Conservation (phyloP, 352 stramenopile species). For the Globisporangium yorkense region DNA sequence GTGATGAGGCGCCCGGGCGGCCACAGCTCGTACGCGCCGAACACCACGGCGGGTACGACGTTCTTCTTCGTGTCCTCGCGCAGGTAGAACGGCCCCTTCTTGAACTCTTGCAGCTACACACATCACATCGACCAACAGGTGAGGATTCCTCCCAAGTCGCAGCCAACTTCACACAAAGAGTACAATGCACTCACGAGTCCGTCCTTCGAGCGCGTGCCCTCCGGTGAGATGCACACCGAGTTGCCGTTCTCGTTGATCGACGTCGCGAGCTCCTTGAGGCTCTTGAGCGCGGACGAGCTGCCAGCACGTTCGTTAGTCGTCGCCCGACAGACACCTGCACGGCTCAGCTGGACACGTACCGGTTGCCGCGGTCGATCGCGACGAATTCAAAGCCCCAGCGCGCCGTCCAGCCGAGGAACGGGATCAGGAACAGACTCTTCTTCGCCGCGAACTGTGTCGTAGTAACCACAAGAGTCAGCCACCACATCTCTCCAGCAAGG, state of each 20-base stretch:
- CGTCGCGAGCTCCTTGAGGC: constrained; percentile 57
- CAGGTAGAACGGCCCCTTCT: constrained; percentile 85
- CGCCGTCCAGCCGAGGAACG: constrained; percentile 65
- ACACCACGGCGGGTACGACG: constrained; percentile 68
- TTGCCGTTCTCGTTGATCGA: constrained; percentile 68
- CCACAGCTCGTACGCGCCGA: constrained; percentile 81
- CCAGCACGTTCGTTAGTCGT: neutral
- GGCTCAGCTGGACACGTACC: constrained; percentile 17
- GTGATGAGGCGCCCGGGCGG: constrained; percentile 66
- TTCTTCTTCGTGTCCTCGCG: constrained; percentile 81
- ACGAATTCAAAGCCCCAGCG: constrained; percentile 79
- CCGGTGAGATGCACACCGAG: constrained; percentile 78
- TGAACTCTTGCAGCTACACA: constrained; percentile 79
- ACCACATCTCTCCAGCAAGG: neutral
- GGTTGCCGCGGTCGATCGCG: constrained; percentile 70
- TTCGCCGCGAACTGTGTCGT: constrained; percentile 68
- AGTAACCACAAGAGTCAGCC: neutral
- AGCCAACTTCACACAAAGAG: neutral
- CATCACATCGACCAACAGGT: constrained; percentile 1
- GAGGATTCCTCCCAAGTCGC: no score
- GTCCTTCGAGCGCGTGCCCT: constrained; percentile 80
- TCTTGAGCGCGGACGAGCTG: constrained; percentile 56
- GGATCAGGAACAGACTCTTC: constrained; percentile 79
- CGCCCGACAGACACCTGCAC: no score
- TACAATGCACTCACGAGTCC: constrained; percentile 33